phyloP scores from a whole-genome alignment of 768 basidiomycete species.

The Boletellus emodensis region DNA sequence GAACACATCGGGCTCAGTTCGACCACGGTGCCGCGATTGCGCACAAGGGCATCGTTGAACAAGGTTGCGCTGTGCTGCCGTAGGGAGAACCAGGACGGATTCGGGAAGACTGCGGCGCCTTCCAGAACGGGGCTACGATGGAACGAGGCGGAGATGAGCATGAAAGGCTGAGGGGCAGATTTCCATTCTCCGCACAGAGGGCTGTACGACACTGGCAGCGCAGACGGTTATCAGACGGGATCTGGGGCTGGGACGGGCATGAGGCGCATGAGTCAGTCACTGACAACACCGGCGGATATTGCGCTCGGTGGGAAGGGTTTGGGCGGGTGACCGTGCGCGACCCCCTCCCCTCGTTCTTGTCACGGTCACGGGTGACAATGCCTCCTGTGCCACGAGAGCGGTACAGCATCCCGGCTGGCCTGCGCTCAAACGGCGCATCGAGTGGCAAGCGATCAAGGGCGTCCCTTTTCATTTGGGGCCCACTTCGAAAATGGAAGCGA shows the following conservation, averaged over 20 bases:
- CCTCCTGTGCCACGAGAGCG: not conserved
- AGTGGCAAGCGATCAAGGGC: constrained; percentile 30
- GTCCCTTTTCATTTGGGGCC: constrained; percentile 27
- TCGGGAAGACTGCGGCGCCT: constrained; percentile 12
- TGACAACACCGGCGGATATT: constrained; percentile 14
- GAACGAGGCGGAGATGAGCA: constrained; percentile 32
- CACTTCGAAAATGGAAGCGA: constrained; percentile 33
- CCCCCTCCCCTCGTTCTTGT: not conserved
- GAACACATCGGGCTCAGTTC: constrained; percentile 11
- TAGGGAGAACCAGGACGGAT: constrained; percentile 26
- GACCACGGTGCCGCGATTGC: constrained; percentile 18
- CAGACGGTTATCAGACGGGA: constrained; percentile 14
- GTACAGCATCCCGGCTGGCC: not conserved
- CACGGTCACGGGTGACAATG: constrained; percentile 18
- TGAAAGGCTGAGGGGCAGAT: not conserved
- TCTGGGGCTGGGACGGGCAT: constrained; percentile 19
- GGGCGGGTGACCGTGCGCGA: no score
- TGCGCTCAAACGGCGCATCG: constrained; percentile 28
- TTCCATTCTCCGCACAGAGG: constrained; percentile 21
- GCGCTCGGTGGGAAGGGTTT: not conserved
- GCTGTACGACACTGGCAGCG: not conserved
- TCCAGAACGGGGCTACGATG: constrained; percentile 17
- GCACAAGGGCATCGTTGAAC: constrained; percentile 1
- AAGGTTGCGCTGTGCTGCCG: constrained; percentile 13
- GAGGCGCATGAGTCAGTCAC: constrained; percentile 13